Evolutionary conservation across 2,329 filamentous ascomycete genomes (phyloP).

Genomic region (Ophiostoma himal-ulmi): DNA sequence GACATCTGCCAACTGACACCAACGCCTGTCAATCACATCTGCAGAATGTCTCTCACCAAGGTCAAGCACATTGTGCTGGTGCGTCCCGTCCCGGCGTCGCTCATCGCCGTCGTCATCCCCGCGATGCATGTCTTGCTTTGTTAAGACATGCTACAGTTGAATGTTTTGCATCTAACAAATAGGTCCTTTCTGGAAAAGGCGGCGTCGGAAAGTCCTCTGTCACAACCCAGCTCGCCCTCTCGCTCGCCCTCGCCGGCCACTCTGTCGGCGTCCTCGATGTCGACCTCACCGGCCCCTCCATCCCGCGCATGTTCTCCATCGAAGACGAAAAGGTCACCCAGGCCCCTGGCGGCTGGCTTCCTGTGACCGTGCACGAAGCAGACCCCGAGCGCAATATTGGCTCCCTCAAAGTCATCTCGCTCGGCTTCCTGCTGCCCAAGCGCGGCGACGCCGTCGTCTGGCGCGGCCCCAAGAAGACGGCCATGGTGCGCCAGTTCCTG

Average conservation of each 20-base stretch:
- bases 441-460: slow-evolving; percentile 91
- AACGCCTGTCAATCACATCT: not conserved
- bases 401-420: slow-evolving; percentile 75
- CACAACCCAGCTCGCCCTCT: slow-evolving; percentile 92
- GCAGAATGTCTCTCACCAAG: slow-evolving; percentile 58
- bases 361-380: slow-evolving; percentile 71
- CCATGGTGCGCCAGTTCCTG: slow-evolving; percentile 96
- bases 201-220: slow-evolving; percentile 96
- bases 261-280: slow-evolving; percentile 94
- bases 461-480: slow-evolving; percentile 97
- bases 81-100: slow-evolving; percentile 15
- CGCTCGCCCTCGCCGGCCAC: slow-evolving; percentile 75
- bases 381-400: slow-evolving; percentile 50
- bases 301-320: slow-evolving; percentile 88
- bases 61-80: slow-evolving; percentile 72
- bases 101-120: not conserved
- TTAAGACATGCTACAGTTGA: not conserved
- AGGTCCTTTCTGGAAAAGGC: slow-evolving; percentile 90
- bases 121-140: slow-evolving; percentile 6
- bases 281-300: slow-evolving; percentile 92
- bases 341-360: slow-evolving; percentile 85
- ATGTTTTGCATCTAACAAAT: slow-evolving; percentile 18
- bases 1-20: not conserved
- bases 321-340: slow-evolving; percentile 87
- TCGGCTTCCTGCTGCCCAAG: slow-evolving; percentile 80